Conservation (phyloP, 176 grass and related monocot genomes). For the Musa schizocarpa region DNA sequence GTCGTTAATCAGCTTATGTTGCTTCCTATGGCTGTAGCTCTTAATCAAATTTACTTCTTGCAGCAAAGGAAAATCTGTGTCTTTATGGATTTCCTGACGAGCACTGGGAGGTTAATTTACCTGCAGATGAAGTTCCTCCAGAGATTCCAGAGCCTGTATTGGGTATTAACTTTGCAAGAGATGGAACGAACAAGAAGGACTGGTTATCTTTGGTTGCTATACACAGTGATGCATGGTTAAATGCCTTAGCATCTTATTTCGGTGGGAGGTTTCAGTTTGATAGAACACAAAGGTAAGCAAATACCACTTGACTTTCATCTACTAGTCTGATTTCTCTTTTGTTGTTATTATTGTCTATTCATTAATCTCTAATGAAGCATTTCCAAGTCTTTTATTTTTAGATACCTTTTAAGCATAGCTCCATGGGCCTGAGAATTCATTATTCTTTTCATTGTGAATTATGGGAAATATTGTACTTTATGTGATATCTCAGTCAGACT, state of each 20-base stretch:
- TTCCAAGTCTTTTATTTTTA: no score
- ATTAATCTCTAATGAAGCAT: no score
- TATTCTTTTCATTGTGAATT: no score
- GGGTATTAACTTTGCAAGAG: conserved; percentile 37
- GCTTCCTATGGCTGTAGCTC: no score
- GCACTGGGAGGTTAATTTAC: conserved; percentile 39
- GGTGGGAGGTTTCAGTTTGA: conserved; percentile 34
- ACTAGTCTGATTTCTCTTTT: no score
- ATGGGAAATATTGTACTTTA: no score
- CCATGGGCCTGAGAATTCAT: no score
- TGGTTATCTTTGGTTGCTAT: conserved; percentile 35
- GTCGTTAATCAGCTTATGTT: no score
- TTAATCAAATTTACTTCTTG: neutral
- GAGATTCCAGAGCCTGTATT: conserved; percentile 36
- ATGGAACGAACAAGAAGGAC: conserved; percentile 39
- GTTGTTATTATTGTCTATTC: no score
- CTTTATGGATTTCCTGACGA: conserved; percentile 21
- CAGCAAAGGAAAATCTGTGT: conserved; percentile 31
- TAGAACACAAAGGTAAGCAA: conserved; percentile 22
- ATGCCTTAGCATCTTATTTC: conserved; percentile 35
- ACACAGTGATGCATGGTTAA: conserved; percentile 35
- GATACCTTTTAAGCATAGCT: no score
- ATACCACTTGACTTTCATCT: no score
- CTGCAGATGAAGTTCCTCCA: conserved; percentile 25
- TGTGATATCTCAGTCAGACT: no score